A percentile compares a stretch with the other conserved stretches of the same genome.
Evolutionary conservation across 2,329 filamentous ascomycete genomes (phyloP).

Genomic region (Colletotrichum tofieldiae): DNA sequence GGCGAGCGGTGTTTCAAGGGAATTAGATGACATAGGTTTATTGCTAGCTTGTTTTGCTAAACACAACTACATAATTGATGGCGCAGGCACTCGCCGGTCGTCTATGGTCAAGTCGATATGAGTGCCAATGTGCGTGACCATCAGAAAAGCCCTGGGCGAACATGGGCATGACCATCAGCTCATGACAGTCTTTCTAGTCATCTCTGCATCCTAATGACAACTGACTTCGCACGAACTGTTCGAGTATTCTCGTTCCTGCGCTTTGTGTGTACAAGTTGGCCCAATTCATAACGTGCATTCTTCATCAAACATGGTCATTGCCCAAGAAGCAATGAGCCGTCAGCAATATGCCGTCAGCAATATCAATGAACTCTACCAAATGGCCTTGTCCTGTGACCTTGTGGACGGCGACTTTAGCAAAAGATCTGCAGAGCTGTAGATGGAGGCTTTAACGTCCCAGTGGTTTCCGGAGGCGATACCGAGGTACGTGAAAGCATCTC

Average conservation of each 20-base stretch:
- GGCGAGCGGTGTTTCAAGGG: conserved; percentile 12
- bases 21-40: neutral
- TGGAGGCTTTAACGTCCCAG: conserved; percentile 74
- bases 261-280: neutral
- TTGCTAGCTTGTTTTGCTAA: neutral
- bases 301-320: neutral
- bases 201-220: too few relatives aligned
- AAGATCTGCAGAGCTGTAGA: conserved; percentile 66
- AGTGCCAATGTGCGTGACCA: neutral
- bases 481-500: conserved; percentile 79
- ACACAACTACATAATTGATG: neutral
- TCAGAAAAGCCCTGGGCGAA: neutral
- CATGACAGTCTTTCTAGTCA: neutral
- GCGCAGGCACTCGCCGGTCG: neutral
- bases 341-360: neutral
- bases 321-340: neutral
- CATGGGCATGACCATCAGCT: neutral
- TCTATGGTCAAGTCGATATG: neutral
- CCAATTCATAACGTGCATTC: neutral
- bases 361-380: neutral
- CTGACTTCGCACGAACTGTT: too few relatives aligned
- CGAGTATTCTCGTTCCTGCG: neutral
- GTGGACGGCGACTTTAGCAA: conserved; percentile 44
- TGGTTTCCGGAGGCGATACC: conserved; percentile 73
- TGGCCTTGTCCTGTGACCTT: too few relatives aligned